phyloP scores from a whole-genome alignment of 208 protist genomes.

The Crithidia brevicula region DNA sequence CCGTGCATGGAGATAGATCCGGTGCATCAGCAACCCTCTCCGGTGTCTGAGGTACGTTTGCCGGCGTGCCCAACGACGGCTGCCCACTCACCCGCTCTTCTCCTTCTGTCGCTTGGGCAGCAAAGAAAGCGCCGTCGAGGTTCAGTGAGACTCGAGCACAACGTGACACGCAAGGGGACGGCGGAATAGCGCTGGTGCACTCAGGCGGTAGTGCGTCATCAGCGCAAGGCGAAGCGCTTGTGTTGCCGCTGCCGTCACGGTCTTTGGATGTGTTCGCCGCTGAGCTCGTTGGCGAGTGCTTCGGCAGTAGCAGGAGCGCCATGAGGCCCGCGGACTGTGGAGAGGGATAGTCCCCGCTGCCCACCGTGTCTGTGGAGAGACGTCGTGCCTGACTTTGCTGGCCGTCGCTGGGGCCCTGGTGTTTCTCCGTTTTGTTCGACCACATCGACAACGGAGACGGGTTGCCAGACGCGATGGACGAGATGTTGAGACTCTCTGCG shows the following conservation, averaged over 20 bases:
- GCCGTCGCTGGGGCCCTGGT: conserved; percentile 1
- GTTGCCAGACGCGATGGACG: conserved; percentile 14
- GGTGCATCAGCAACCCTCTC: not conserved
- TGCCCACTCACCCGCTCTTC: not conserved
- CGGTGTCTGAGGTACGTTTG: not conserved
- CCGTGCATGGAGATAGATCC: conserved; percentile 9
- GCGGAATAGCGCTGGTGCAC: not conserved
- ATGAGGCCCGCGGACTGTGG: not conserved
- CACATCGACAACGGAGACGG: conserved; percentile 15
- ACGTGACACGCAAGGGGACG: not conserved
- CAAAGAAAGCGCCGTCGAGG: not conserved
- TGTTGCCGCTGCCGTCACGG: not conserved
- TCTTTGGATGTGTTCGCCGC: too few relatives aligned
- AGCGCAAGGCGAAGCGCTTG: not conserved
- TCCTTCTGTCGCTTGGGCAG: not conserved
- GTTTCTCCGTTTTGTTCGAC: conserved; percentile 22
- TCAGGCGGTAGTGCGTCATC: conserved; percentile 6
- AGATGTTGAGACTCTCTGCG: conserved; percentile 9
- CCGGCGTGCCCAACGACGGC: not conserved
- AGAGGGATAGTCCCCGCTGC: not conserved
- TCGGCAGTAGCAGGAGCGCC: not conserved
- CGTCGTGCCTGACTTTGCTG: not conserved
- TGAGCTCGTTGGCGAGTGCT: too few relatives aligned
- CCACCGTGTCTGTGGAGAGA: not conserved
- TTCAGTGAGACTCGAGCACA: not conserved